Conservation (phyloP, 768 basidiomycete species). For the Piloderma croceum region DNA sequence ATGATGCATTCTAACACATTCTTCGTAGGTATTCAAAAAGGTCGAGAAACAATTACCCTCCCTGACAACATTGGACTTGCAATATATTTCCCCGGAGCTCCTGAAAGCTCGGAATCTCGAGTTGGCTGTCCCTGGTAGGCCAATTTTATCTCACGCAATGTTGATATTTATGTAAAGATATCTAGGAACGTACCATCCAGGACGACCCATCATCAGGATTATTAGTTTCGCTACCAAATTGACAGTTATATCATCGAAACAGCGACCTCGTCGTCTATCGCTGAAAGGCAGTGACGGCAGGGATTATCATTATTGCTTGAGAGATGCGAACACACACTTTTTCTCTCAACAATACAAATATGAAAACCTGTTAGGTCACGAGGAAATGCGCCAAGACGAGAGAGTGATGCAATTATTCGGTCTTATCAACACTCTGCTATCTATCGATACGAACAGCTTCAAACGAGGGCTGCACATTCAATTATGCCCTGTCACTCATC, state of each 20-base stretch:
- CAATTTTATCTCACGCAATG: background rate
- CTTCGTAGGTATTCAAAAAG: slow-evolving; percentile 81
- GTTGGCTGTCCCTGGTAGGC: slow-evolving; percentile 87
- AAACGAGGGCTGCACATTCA: slow-evolving; percentile 95
- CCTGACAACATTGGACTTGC: slow-evolving; percentile 85
- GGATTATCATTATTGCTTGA: slow-evolving; percentile 88
- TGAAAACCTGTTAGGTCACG: slow-evolving; percentile 61
- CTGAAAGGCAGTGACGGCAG: slow-evolving; percentile 87
- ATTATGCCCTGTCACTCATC: slow-evolving; percentile 84
- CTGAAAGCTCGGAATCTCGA: slow-evolving; percentile 86
- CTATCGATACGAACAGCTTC: slow-evolving; percentile 91
- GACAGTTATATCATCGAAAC: slow-evolving; percentile 93
- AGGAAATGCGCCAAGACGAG: slow-evolving; percentile 98
- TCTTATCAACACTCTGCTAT: slow-evolving; percentile 89
- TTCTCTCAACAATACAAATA: too few relatives aligned
- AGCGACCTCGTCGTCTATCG: slow-evolving; percentile 84
- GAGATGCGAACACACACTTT: too few relatives aligned
- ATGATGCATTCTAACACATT: background rate
- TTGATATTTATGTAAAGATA: background rate
- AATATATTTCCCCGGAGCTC: slow-evolving; percentile 93
- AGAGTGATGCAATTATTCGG: slow-evolving; percentile 99
- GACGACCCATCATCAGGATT: slow-evolving; percentile 78
- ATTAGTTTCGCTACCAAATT: slow-evolving; percentile 82
- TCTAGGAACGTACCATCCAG: slow-evolving; percentile 86
- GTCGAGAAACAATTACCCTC: slow-evolving; percentile 91